Base-by-base conservation (phyloP, 2,329 filamentous ascomycete species). In the Metarhizium humberi region DNA sequence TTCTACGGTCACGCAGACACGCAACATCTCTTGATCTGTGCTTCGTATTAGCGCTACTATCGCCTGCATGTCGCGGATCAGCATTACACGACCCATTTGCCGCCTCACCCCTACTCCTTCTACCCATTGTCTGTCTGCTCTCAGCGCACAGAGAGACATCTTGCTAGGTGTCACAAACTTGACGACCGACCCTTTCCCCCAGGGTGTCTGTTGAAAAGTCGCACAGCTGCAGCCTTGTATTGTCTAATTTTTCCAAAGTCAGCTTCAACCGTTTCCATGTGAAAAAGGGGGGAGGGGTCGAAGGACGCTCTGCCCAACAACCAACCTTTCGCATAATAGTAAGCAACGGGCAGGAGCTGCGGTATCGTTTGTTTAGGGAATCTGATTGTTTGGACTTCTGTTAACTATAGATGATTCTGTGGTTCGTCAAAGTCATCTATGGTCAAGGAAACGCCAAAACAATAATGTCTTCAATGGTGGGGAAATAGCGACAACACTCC, bases 11-110 rank as follows among this genome's bases (percentile, higher is more conserved):
- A 50, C 38, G 25, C 48, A 43, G 42, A 25, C 34, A 30, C 8
- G 42, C 51, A 30, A 29, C 16, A 36, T 51, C 18, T 47, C 32
- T 48, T 55, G 54, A 18, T 16, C 52, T 42, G 32, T 57, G 51
- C 47, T 42, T 43, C 42, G 42, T n/a, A 45, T 49, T 43, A 49
- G 45, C 50, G 55, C 48, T 52, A n/a, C 55, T 29, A 6, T 38
- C 52, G 25, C 20, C 54, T 56, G 55, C 57, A 57, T 56, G 61
- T 57, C 57, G 55, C 59, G 55, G 55, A 60, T 61, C 52, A 55
- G 60, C 50, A 58, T 60, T 57, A 56, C 56, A 60, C 57, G 56
- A 58, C 50, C 51, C 29, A 14, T 40, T 47, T 53, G 46, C 38
- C 48, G 42, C 52, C 55, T 54, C 43, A 50, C 55, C 53, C 38